These are phyloP conservation scores for Monosporozyma aerobia DNA, from an alignment of 805 yeast species.

Conservation along the genomic window DNA sequence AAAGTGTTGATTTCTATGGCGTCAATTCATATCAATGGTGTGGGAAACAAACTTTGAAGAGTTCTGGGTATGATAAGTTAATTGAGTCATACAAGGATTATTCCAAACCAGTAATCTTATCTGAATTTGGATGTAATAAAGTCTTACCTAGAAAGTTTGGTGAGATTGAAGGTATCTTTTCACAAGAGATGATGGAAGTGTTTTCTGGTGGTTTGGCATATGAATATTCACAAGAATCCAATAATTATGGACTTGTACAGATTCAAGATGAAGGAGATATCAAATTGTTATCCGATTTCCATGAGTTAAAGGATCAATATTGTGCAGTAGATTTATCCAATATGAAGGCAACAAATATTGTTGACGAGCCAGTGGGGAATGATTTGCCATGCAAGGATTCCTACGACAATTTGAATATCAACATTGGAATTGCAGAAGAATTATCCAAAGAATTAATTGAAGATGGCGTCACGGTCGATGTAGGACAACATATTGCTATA, in stretches of 20 bases:
- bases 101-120: conserved; percentile 72
- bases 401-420: conserved; percentile 37
- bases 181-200: conserved; percentile 60
- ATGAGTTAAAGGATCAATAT: conserved; percentile 40
- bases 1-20: conserved; percentile 77
- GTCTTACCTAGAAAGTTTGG: conserved; percentile 71
- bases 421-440: conserved; percentile 33
- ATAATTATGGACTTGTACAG: conserved; percentile 69
- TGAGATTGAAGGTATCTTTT: conserved; percentile 62
- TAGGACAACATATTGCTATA: conserved; percentile 44
- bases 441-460: conserved; percentile 39
- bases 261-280: conserved; percentile 35
- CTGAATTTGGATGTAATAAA: conserved; percentile 88
- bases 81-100: conserved; percentile 61
- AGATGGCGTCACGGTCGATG: conserved; percentile 38
- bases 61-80: conserved; percentile 68
- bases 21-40: conserved; percentile 96
- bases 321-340: conserved; percentile 6
- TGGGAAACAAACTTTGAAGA: conserved; percentile 73
- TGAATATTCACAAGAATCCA: conserved; percentile 70
- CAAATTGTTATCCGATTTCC: conserved; percentile 39
- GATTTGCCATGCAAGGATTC: conserved; percentile 27
- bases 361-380: background rate
- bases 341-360: background rate
- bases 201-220: conserved; percentile 84